phyloP scores from a whole-genome alignment of 345 rosid species.

The Balakata baccata region DNA sequence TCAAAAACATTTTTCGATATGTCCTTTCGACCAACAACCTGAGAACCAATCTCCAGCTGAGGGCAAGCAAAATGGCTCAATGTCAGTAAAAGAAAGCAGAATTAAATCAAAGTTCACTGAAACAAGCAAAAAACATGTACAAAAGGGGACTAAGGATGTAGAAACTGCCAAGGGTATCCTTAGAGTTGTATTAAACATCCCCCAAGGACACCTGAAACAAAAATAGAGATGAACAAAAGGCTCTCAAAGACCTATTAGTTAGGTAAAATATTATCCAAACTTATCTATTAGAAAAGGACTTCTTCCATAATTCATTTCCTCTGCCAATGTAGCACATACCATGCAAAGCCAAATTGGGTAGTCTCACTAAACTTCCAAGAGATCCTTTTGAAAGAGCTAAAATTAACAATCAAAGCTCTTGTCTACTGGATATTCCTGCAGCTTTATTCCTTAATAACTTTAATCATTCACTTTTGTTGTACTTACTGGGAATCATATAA shows the following conservation, averaged over 20 bases:
- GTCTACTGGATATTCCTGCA: not conserved
- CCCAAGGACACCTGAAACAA: not conserved
- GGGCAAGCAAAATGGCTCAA: slow-evolving; percentile 26
- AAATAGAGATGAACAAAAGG: not conserved
- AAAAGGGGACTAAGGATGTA: not conserved
- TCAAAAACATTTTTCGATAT: slow-evolving; percentile 77
- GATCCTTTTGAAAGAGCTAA: not conserved
- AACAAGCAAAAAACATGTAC: not conserved
- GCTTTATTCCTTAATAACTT: not conserved
- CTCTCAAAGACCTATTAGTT: slow-evolving; percentile 1
- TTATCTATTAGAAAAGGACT: no score
- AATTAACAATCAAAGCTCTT: not conserved
- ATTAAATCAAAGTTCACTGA: not conserved
- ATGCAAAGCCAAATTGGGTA: not conserved
- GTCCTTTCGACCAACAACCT: slow-evolving; percentile 90
- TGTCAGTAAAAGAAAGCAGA: slow-evolving; percentile 12
- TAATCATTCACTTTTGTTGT: not conserved
- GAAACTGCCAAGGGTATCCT: not conserved
- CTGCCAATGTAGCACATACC: not conserved
- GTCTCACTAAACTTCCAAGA: not conserved
- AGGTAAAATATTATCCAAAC: no score
- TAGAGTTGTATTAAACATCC: slow-evolving; percentile 4
- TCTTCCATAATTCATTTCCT: not conserved
- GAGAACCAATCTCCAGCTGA: slow-evolving; percentile 79
- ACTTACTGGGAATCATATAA: not conserved